Base-by-base conservation (phyloP, 2,329 filamentous ascomycete genomes). In the Clonostachys chloroleuca region DNA sequence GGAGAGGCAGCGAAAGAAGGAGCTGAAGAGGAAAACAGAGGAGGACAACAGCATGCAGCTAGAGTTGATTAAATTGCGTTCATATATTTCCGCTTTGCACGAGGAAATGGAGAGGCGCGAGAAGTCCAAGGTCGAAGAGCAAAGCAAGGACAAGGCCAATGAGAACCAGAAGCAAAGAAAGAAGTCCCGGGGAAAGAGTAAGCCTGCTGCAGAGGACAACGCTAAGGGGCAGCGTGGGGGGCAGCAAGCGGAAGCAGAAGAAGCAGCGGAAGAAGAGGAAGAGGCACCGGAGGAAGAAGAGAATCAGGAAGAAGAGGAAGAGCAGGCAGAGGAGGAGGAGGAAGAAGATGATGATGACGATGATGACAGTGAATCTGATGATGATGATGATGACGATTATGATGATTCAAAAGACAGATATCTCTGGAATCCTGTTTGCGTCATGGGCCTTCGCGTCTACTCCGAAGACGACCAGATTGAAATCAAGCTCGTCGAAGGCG, bases 381-480 rank as follows among this genome's bases (percentile, higher is more conserved):
- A 53, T 12, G 56, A 63, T 18, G 54, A 61, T 37, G 56, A 58
- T 6, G 49, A 30, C 24, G 24, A 30, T 30, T 30, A 30, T 6
- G 24, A 30, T 30, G 24, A 30, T 30, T 30, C 24, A 30, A 30
- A 30, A 30, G 24, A 30, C 24, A 30, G 3, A 30, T 30, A 30
- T 30, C 63, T 63, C 2, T 71, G 68, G 68, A 70, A 71, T 37
- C 64, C 68, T n/a, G 66, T 70, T 20, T 69, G 65, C 44, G 67
- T 71, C 10, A 53, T 69, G 36, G 67, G 66, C 8, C 56, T 70
- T 12, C 55, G 66, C 9, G 67, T 70, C 12, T 71, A 70, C 47
- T 59, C 68, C 9, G 57, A 58, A 44, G 66, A 69, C 24, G 47
- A 61, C 1, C 56, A 57, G 7, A 58, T 69, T 34, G 59, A 59